phyloP scores from a whole-genome alignment of 805 yeast species.

The Ogataea thermomethanolica region DNA sequence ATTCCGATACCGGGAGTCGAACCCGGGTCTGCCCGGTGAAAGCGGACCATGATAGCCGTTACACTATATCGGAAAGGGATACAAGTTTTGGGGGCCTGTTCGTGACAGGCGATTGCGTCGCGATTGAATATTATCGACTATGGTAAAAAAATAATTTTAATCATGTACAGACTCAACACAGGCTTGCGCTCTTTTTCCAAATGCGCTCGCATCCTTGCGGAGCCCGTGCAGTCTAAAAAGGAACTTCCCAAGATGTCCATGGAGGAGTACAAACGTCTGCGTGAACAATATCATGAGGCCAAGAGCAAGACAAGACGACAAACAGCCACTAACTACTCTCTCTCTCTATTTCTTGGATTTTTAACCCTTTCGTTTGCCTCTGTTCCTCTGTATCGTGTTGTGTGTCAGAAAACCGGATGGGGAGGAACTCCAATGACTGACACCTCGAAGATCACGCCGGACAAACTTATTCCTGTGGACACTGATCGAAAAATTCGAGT shows the following conservation, averaged over 20 bases:
- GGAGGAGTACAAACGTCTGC: constrained; percentile 30
- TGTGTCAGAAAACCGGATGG: constrained; percentile 94
- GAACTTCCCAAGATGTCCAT: constrained; percentile 30
- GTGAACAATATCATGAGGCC: constrained; percentile 25
- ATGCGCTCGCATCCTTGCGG: constrained; percentile 1
- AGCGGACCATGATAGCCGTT: constrained; percentile 83
- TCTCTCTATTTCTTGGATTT: constrained; percentile 66
- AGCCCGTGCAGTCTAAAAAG: constrained; percentile 9
- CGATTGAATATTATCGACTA: too few species aligned
- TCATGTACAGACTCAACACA: not conserved
- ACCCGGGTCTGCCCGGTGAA: constrained; percentile 83
- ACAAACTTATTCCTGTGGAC: constrained; percentile 83
- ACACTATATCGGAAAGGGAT: constrained; percentile 62
- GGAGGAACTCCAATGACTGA: constrained; percentile 96
- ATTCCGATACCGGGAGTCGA: constrained; percentile 83
- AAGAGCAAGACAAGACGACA: constrained; percentile 37
- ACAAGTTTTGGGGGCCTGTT: not conserved
- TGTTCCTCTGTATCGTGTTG: constrained; percentile 86
- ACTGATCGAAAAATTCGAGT: constrained; percentile 76
- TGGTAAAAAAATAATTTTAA: not conserved
- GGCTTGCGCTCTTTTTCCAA: constrained; percentile 6
- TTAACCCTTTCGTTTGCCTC: constrained; percentile 82
- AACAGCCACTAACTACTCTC: constrained; percentile 62
- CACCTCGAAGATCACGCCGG: constrained; percentile 71
- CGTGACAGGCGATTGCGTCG: not conserved